Percentiles rank a stretch among this genome's conserved stretches.
These are phyloP conservation scores for Thalassiosira allenii DNA, from an alignment of 352 stramenopile genomes.

Conservation along the genomic window DNA sequence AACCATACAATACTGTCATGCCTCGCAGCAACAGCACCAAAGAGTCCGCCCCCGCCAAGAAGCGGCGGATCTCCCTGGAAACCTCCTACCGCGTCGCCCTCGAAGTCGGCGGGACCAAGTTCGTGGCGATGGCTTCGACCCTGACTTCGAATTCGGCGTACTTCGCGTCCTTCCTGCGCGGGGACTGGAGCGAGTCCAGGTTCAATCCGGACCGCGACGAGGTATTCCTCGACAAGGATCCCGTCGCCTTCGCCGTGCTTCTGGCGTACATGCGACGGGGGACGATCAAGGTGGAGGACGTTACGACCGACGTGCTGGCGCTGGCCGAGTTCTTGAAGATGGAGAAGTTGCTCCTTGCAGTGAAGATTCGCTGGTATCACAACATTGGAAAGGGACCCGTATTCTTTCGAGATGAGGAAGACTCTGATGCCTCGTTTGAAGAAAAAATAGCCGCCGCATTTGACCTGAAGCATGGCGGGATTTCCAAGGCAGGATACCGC, in stretches of 20 bases:
- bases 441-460: constrained; percentile 15
- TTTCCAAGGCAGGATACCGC: constrained; percentile 23
- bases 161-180: constrained; percentile 24
- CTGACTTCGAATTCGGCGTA: constrained; percentile 24
- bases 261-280: constrained; percentile 34
- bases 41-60: too few species aligned
- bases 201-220: background rate
- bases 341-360: constrained; percentile 9
- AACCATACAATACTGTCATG: too few species aligned
- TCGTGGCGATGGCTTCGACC: background rate
- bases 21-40: too few species aligned
- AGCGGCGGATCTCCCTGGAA: too few species aligned
- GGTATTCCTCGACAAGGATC: constrained; percentile 35
- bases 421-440: too few species aligned
- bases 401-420: too few species aligned
- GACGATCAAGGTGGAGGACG: constrained; percentile 21
- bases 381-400: constrained; percentile 27
- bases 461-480: constrained; percentile 20
- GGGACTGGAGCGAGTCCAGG: constrained; percentile 5
- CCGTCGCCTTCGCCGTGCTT: constrained; percentile 18
- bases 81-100: constrained; percentile 1
- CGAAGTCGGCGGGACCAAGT: constrained; percentile 5
- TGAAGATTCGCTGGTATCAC: constrained; percentile 28
- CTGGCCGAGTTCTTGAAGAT: constrained; percentile 31
- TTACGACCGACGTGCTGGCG: constrained; percentile 13